Conservation (phyloP, 176 grass and related monocot genomes). For the Areca catechu region DNA sequence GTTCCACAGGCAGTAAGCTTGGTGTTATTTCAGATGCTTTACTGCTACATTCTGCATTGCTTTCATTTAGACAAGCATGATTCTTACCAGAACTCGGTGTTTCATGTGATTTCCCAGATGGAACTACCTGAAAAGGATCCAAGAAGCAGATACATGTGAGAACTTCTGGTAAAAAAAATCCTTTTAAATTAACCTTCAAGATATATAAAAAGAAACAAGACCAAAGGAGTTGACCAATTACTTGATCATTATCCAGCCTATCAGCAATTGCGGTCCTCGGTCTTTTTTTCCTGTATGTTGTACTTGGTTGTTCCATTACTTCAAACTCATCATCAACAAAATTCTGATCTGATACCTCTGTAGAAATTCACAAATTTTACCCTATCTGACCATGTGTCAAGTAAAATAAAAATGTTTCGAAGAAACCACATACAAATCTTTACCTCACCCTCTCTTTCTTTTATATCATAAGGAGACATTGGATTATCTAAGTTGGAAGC, state of each 20-base stretch:
- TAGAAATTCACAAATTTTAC: background rate
- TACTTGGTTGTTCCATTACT: slow-evolving; percentile 33
- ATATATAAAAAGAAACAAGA: background rate
- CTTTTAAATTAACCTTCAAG: background rate
- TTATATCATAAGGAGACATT: too few species aligned
- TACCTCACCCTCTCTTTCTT: too few species aligned
- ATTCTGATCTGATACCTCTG: slow-evolving; percentile 96
- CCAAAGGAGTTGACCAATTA: slow-evolving; percentile 16
- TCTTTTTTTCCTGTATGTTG: slow-evolving; percentile 41
- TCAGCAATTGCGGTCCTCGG: slow-evolving; percentile 10
- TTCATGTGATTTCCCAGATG: slow-evolving; percentile 7
- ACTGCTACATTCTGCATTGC: too few species aligned
- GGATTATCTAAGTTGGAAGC: too few species aligned
- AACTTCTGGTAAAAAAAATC: background rate
- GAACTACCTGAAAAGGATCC: slow-evolving; percentile 26
- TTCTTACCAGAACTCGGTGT: background rate
- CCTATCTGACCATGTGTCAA: too few species aligned
- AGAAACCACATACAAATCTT: too few species aligned
- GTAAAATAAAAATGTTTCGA: too few species aligned
- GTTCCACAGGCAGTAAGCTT: too few species aligned
- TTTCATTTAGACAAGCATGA: too few species aligned
- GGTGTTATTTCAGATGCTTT: too few species aligned
- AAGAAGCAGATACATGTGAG: background rate
- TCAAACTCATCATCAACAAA: slow-evolving; percentile 50
- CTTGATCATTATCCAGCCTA: slow-evolving; percentile 27